Percentiles rank a stretch among this genome's conserved stretches.
Evolutionary conservation across 2,329 filamentous ascomycete genomes (phyloP).

Genomic region (Pseudopyricularia cyperi): DNA sequence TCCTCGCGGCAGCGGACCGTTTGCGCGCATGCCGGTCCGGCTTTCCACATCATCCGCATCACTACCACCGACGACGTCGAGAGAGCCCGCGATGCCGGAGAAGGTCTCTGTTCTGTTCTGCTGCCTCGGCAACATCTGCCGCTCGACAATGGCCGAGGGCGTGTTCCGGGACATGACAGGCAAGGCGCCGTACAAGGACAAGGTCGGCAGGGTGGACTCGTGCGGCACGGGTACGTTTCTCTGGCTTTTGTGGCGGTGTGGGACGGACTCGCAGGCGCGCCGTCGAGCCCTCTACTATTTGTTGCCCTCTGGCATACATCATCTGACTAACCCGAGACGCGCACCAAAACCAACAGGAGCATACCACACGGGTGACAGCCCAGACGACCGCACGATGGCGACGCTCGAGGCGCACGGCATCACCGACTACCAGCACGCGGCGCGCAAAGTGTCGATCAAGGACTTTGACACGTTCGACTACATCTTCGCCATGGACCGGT

Average conservation of each 20-base stretch:
- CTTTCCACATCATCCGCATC: neutral
- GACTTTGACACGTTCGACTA: constrained; percentile 88
- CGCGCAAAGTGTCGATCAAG: constrained; percentile 38
- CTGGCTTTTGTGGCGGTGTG: no score
- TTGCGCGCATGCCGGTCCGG: neutral
- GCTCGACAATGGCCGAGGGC: constrained; percentile 90
- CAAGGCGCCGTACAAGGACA: constrained; percentile 43
- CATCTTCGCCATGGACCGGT: constrained; percentile 85
- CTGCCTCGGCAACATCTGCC: constrained; percentile 92
- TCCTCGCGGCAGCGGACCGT: neutral
- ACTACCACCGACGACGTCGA: neutral
- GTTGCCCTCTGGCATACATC: neutral
- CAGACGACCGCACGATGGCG: constrained; percentile 73
- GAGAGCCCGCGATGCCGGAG: constrained; percentile 11
- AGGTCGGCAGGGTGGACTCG: constrained; percentile 63
- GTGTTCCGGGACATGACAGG: constrained; percentile 66
- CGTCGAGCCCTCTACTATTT: neutral
- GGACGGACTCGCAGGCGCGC: no score
- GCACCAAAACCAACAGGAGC: constrained; percentile 21
- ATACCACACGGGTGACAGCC: constrained; percentile 66
- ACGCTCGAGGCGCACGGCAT: constrained; percentile 67
- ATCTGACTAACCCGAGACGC: neutral
- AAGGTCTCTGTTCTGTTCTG: constrained; percentile 72
- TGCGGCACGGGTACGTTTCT: constrained; percentile 57
- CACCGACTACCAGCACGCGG: constrained; percentile 60